Evolutionary conservation across 192 early-diverging fungal species (phyloP).

Genomic region (Backusella luteola): DNA sequence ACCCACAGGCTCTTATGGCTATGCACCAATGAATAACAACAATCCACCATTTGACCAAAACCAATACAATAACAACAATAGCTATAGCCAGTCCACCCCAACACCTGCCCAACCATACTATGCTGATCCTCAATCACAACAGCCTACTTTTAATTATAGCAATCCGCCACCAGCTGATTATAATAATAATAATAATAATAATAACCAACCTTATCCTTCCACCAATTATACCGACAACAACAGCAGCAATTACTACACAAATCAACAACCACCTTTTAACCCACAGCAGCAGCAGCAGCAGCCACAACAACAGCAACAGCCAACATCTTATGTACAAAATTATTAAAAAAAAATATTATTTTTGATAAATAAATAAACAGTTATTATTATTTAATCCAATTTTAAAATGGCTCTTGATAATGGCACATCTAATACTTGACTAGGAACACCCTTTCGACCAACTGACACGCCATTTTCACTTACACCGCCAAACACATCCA

Average conservation of each 20-base stretch:
- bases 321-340: slow-evolving; percentile 7
- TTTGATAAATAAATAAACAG: neutral
- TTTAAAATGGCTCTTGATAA: slow-evolving; percentile 19
- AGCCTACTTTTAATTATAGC: neutral
- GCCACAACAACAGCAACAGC: neutral
- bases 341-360: neutral
- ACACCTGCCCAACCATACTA: neutral
- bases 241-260: neutral
- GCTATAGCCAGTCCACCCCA: neutral
- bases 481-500: slow-evolving; percentile 43
- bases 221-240: neutral
- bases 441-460: slow-evolving; percentile 27
- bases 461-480: slow-evolving; percentile 57
- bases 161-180: neutral
- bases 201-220: neutral
- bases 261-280: neutral
- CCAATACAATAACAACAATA: neutral
- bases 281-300: neutral
- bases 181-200: neutral
- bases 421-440: slow-evolving; percentile 28
- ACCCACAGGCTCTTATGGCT: slow-evolving; percentile 16
- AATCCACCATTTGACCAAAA: neutral
- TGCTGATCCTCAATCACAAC: neutral
- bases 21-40: neutral
- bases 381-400: neutral